phyloP scores from a whole-genome alignment of 1,139 yeast genomes.

The Candida pseudoviswanathii region DNA sequence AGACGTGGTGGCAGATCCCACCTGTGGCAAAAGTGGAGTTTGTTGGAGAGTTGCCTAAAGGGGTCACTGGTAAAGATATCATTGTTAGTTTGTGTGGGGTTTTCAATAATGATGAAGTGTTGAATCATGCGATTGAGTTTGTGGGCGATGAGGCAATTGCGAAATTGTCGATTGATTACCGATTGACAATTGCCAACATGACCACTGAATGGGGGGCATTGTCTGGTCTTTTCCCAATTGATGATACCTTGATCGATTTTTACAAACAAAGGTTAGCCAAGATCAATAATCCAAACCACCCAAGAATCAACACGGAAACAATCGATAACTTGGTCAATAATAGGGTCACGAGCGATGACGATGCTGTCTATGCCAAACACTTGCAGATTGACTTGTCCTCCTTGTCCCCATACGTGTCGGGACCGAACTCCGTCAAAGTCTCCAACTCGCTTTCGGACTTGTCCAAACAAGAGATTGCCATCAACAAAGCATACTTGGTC shows the following conservation, averaged over 20 bases:
- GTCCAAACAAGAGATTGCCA: slow-evolving; percentile 69
- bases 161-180: slow-evolving; percentile 78
- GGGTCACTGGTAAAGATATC: slow-evolving; percentile 95
- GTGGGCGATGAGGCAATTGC: slow-evolving; percentile 77
- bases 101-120: slow-evolving; percentile 93
- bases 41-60: slow-evolving; percentile 76
- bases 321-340: slow-evolving; percentile 51
- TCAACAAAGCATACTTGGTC: slow-evolving; percentile 95
- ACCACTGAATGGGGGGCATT: slow-evolving; percentile 99
- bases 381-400: slow-evolving; percentile 80
- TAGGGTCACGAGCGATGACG: slow-evolving; percentile 61
- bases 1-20: slow-evolving; percentile 99
- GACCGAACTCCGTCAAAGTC: slow-evolving; percentile 95
- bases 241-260: slow-evolving; percentile 72
- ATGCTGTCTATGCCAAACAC: slow-evolving; percentile 86
- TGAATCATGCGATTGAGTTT: slow-evolving; percentile 96
- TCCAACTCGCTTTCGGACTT: slow-evolving; percentile 78
- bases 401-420: slow-evolving; percentile 88
- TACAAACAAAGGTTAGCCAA: slow-evolving; percentile 66
- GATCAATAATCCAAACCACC: slow-evolving; percentile 74
- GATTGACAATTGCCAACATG: slow-evolving; percentile 97
- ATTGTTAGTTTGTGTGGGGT: slow-evolving; percentile 94
- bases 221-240: slow-evolving; percentile 95
- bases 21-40: slow-evolving; percentile 96
- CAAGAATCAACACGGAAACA: slow-evolving; percentile 71